Conservation (phyloP, 768 basidiomycete genomes). For the Pulveroboletus sp. region DNA sequence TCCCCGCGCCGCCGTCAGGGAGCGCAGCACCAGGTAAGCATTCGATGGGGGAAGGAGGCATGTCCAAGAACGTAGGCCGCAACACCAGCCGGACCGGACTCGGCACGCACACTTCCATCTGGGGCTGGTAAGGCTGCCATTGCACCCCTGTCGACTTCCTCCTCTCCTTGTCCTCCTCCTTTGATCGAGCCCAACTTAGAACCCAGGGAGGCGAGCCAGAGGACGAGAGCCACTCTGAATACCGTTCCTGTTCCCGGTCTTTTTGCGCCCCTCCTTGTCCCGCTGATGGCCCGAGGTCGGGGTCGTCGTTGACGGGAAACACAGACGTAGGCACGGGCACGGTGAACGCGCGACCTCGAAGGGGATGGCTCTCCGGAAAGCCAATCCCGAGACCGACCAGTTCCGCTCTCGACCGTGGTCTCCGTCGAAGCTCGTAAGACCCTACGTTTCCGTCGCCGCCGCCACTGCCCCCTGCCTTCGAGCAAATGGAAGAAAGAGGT, state of each 20-base stretch:
- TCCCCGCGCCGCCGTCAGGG: neutral
- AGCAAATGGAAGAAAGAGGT: neutral
- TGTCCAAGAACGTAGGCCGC: conserved; percentile 13
- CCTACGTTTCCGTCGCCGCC: neutral
- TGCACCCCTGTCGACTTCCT: neutral
- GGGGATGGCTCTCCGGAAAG: conserved; percentile 23
- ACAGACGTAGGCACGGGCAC: conserved; percentile 11
- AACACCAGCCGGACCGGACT: conserved; percentile 4
- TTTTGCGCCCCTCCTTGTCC: neutral
- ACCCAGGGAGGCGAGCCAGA: too few species aligned
- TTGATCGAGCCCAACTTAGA: neutral
- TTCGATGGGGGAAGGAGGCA: conserved; percentile 21
- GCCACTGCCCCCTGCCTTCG: neutral
- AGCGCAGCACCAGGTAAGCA: neutral
- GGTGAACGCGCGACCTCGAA: conserved; percentile 13
- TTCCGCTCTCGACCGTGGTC: neutral
- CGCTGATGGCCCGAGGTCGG: neutral
- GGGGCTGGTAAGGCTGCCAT: too few species aligned
- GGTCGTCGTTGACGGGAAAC: neutral
- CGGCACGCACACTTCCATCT: neutral
- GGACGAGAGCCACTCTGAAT: neutral
- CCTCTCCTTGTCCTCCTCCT: neutral
- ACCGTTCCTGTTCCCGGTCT: too few species aligned
- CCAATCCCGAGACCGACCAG: conserved; percentile 25
- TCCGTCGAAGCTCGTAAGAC: conserved; percentile 14